Conservation (phyloP, 140 eudicot species). For the Cichorium intybus region DNA sequence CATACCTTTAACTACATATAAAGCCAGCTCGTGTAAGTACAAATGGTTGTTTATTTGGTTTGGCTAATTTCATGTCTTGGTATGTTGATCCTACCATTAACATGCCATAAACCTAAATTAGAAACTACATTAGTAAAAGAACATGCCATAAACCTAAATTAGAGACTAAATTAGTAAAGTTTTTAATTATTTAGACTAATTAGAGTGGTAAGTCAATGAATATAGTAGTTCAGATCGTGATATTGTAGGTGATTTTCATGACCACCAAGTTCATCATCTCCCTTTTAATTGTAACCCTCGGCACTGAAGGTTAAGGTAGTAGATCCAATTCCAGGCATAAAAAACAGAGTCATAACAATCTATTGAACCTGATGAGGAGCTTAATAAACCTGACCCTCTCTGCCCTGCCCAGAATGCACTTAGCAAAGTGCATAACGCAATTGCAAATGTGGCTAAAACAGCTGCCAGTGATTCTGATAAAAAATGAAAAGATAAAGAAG, state of each 20-base stretch:
- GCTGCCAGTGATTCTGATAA: constrained; percentile 62
- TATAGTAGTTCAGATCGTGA: constrained; percentile 61
- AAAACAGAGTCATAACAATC: constrained; percentile 65
- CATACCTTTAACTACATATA: constrained; percentile 90
- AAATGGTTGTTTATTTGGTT: constrained; percentile 76
- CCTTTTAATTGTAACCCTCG: constrained; percentile 77
- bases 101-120: constrained; percentile 77
- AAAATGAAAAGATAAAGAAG: constrained; percentile 57
- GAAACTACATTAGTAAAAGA: no score
- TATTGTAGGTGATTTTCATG: constrained; percentile 74
- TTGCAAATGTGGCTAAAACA: constrained; percentile 57
- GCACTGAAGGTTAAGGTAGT: constrained; percentile 88
- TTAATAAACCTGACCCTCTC: constrained; percentile 52
- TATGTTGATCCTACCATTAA: constrained; percentile 95
- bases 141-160: no score
- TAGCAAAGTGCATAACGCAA: constrained; percentile 72
- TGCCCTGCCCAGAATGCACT: constrained; percentile 97
- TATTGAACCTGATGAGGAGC: constrained; percentile 84
- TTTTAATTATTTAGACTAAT: no score
- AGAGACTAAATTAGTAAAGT: constrained; percentile 9
- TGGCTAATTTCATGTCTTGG: constrained; percentile 81
- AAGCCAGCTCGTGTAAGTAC: constrained; percentile 96
- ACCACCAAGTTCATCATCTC: constrained; percentile 90
- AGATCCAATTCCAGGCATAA: constrained; percentile 92
- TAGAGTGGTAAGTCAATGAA: background rate